Evolutionary conservation across 2,329 filamentous ascomycete genomes (phyloP).

Genomic region (Aureobasidium pullulans): DNA sequence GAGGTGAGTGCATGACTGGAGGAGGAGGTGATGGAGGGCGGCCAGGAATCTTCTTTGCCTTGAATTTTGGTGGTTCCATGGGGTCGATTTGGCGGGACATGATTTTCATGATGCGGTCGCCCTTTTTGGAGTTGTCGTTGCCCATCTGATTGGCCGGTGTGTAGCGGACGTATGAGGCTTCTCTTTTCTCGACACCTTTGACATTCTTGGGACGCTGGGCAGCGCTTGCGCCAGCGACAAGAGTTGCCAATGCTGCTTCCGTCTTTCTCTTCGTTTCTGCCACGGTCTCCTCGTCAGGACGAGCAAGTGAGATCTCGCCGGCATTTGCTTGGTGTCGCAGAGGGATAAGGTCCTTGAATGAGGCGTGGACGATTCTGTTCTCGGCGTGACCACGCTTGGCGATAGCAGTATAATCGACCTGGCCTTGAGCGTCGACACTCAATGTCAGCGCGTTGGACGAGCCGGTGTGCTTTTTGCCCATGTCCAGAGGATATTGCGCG

Average conservation of each 20-base stretch:
- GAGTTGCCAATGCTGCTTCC: constrained; percentile 70
- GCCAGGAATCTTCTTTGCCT: constrained; percentile 95
- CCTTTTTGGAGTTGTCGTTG: constrained; percentile 78
- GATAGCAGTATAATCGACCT: constrained; percentile 94
- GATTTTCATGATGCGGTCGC: constrained; percentile 97
- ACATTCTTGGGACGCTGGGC: constrained; percentile 96
- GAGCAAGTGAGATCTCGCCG: constrained; percentile 79
- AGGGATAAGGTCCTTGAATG: constrained; percentile 94
- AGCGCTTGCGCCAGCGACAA: constrained; percentile 79
- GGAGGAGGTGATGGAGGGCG: constrained; percentile 88
- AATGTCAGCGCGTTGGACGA: constrained; percentile 84
- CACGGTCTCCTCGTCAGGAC: constrained; percentile 79
- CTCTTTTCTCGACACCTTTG: constrained; percentile 64
- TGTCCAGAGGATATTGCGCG: constrained; percentile 86
- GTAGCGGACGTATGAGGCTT: constrained; percentile 90
- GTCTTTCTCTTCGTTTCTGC: constrained; percentile 79
- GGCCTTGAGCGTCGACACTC: constrained; percentile 83
- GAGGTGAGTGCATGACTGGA: constrained; percentile 90
- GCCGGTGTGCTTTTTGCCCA: constrained; percentile 69
- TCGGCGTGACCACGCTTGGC: constrained; percentile 81
- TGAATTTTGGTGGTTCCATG: constrained; percentile 96
- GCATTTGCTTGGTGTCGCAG: constrained; percentile 87
- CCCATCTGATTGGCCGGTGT: constrained; percentile 94
- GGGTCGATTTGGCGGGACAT: constrained; percentile 89
- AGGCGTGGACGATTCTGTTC: constrained; percentile 80